Percentiles rank a stretch among this genome's conserved stretches.
phyloP scores from a whole-genome alignment of 2,329 filamentous ascomycete species.

The Xylariaceae sp. region DNA sequence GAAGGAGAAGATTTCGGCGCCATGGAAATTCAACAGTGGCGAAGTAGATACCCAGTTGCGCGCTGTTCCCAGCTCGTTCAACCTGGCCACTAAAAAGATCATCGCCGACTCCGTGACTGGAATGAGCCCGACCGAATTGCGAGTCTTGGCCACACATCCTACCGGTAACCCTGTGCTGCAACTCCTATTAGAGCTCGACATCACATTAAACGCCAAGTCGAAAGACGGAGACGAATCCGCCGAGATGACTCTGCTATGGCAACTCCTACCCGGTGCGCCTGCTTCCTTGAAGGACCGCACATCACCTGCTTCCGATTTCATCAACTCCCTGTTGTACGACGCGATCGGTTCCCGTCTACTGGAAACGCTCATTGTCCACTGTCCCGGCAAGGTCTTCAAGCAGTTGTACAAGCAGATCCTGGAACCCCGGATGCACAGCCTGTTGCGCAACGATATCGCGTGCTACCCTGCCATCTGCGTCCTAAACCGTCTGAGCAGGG shows the following conservation, averaged over 20 bases:
- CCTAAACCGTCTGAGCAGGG: conserved; percentile 76
- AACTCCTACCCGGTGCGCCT: conserved; percentile 70
- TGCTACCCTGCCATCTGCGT: conserved; percentile 81
- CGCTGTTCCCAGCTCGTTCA: conserved; percentile 73
- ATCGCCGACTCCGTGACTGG: conserved; percentile 69
- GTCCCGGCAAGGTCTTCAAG: conserved; percentile 88
- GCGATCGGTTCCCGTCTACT: conserved; percentile 83
- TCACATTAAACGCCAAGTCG: conserved; percentile 64
- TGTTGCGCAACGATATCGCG: conserved; percentile 85
- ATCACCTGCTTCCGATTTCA: conserved; percentile 68
- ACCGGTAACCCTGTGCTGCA: conserved; percentile 93
- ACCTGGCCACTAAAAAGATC: conserved; percentile 71
- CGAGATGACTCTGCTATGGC: conserved; percentile 58
- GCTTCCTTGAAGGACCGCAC: conserved; percentile 65
- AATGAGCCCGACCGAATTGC: conserved; percentile 73
- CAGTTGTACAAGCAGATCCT: conserved; percentile 75
- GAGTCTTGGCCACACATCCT: conserved; percentile 79
- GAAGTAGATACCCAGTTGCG: conserved; percentile 43
- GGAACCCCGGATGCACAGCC: conserved; percentile 69
- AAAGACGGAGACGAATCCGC: conserved; percentile 33
- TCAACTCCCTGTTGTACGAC: conserved; percentile 85
- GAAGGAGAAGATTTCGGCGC: conserved; percentile 75
- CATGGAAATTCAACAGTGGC: conserved; percentile 46
- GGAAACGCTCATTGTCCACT: conserved; percentile 75
- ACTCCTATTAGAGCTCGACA: conserved; percentile 79